Evolutionary conservation across 106 monocot species (phyloP).

Genomic region (Amphibolis antarctica): DNA sequence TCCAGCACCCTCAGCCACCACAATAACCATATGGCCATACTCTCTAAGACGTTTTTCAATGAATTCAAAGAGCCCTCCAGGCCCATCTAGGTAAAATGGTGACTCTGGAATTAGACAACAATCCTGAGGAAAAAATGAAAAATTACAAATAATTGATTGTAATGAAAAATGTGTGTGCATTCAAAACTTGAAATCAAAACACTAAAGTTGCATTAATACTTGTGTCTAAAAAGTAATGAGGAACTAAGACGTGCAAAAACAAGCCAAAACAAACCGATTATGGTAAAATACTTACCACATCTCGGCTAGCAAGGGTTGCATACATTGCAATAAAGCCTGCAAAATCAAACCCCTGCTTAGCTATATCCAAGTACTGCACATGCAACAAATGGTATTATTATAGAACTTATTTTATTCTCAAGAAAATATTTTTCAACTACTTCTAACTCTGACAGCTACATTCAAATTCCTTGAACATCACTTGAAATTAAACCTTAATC

Average conservation of each 20-base stretch:
- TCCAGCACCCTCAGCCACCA: slow-evolving; percentile 92
- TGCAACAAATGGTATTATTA: not conserved
- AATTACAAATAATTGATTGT: not conserved
- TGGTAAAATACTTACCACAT: slow-evolving; percentile 10
- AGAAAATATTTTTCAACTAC: no score
- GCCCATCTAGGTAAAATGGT: slow-evolving; percentile 22
- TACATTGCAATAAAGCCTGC: slow-evolving; percentile 28
- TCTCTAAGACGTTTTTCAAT: slow-evolving; percentile 23
- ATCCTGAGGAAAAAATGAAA: slow-evolving; percentile 10
- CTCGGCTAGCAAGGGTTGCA: slow-evolving; percentile 30
- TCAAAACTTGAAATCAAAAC: not conserved
- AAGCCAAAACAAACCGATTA: not conserved
- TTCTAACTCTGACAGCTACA: no score
- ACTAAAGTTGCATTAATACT: not conserved
- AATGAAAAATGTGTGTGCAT: not conserved
- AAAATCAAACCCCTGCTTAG: not conserved
- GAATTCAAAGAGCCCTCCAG: slow-evolving; percentile 18
- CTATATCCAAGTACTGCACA: not conserved
- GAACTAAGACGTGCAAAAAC: not conserved
- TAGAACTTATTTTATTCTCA: no score
- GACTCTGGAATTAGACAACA: slow-evolving; percentile 35
- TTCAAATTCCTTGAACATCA: no score
- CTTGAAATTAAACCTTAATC: no score
- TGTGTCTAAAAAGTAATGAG: not conserved
- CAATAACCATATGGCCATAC: slow-evolving; percentile 72